These are phyloP conservation scores for Candida cerambycidarum DNA, from an alignment of 805 yeast genomes.

Conservation along the genomic window DNA sequence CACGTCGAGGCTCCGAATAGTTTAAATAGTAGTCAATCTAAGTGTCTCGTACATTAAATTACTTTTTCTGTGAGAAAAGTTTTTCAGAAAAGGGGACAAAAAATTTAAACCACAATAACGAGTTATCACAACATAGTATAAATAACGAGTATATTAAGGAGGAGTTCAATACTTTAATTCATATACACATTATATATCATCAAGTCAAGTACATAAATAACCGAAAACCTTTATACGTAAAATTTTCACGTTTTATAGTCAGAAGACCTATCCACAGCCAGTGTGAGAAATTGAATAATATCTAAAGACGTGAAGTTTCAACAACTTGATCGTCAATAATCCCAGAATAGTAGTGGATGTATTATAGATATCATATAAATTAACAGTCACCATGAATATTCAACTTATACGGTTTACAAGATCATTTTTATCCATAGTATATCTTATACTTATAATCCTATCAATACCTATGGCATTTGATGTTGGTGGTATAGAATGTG, in stretches of 20 bases:
- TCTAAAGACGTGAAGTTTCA: constrained; percentile 5
- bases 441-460: constrained; percentile 66
- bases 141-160: not conserved
- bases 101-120: not conserved
- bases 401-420: constrained; percentile 11
- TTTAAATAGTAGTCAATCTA: not conserved
- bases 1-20: not conserved
- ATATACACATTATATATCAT: not conserved
- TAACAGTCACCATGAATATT: constrained; percentile 10
- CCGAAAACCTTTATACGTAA: not conserved
- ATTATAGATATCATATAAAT: not conserved
- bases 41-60: not conserved
- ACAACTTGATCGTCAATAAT: not conserved
- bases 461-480: constrained; percentile 93
- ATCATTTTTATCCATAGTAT: constrained; percentile 49
- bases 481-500: constrained; percentile 89
- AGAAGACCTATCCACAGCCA: not conserved
- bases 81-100: constrained; percentile 5
- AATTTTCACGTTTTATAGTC: not conserved
- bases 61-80: constrained; percentile 1
- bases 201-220: not conserved
- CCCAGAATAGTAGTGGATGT: not conserved
- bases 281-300: not conserved
- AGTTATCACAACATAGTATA: not conserved
- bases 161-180: not conserved